These are phyloP conservation scores for Ascosphaera aggregata DNA, from an alignment of 2,329 filamentous ascomycete genomes.

Conservation along the genomic window DNA sequence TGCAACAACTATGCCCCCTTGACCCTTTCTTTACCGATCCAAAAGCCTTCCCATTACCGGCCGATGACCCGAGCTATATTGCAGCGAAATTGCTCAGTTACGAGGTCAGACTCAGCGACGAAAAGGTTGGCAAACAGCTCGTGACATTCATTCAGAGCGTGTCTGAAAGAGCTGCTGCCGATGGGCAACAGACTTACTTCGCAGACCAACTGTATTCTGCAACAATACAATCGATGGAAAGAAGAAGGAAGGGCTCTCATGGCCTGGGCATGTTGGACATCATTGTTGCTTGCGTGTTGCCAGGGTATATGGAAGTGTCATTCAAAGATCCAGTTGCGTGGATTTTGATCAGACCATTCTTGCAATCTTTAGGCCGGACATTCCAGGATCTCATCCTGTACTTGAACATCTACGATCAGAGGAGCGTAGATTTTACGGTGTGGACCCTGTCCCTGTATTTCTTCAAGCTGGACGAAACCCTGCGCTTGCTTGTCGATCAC, in stretches of 20 bases:
- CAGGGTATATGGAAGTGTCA: constrained; percentile 29
- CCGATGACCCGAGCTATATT: constrained; percentile 36
- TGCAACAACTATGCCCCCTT: constrained; percentile 29
- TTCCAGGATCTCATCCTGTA: constrained; percentile 23
- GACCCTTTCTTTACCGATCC: constrained; percentile 38
- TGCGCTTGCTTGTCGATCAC: constrained; percentile 15
- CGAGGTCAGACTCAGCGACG: constrained; percentile 26
- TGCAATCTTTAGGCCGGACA: constrained; percentile 23
- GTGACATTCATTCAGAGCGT: constrained; percentile 36
- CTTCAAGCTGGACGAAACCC: constrained; percentile 14
- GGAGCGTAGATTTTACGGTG: constrained; percentile 15
- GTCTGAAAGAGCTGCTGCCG: constrained; percentile 32
- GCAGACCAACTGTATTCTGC: constrained; percentile 29
- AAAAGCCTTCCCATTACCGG: constrained; percentile 34
- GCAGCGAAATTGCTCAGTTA: constrained; percentile 37
- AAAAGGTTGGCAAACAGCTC: constrained; percentile 29
- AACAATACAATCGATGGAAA: constrained; percentile 22
- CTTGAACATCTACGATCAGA: constrained; percentile 19
- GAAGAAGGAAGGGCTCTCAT: constrained; percentile 18
- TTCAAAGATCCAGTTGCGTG: constrained; percentile 25
- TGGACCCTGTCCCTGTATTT: constrained; percentile 17
- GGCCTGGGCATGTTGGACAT: constrained; percentile 27
- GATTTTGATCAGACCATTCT: constrained; percentile 28
- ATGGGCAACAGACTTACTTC: constrained; percentile 33
- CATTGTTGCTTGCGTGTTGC: constrained; percentile 30